Conservation (phyloP, 2,329 filamentous ascomycete genomes). For the Fusarium sulawesiense region DNA sequence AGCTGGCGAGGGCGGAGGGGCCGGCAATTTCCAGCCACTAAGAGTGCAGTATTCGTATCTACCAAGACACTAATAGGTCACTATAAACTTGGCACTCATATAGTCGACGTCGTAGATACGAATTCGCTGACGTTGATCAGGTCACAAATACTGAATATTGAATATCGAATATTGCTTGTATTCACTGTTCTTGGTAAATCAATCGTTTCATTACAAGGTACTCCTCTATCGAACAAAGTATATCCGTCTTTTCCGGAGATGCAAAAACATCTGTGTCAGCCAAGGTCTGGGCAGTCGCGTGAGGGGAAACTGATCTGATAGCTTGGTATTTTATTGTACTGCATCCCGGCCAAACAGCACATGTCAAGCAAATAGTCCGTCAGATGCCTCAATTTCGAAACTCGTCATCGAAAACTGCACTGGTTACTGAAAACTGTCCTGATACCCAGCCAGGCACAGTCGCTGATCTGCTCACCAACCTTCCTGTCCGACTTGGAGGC, state of each 20-base stretch:
- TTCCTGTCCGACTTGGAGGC: neutral
- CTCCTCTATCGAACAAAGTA: no score
- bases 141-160: neutral
- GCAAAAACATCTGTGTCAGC: neutral
- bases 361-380: neutral
- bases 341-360: neutral
- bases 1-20: conserved; percentile 12
- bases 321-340: neutral
- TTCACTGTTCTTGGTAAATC: neutral
- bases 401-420: neutral
- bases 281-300: conserved; percentile 26
- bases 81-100: conserved; percentile 15
- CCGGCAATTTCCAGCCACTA: conserved; percentile 33
- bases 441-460: neutral
- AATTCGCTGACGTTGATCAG: neutral
- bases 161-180: neutral
- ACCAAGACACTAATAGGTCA: conserved; percentile 22
- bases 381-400: neutral
- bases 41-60: neutral
- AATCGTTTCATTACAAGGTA: neutral
- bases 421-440: neutral
- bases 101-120: neutral
- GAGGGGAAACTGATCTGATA: conserved; percentile 12
- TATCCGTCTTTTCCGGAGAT: conserved; percentile 6
- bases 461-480: neutral